Evolutionary conservation across 139 green algal genomes (phyloP), one percentile per base, ranked within the genome.

Genomic region (Klebsormidium nitens): DNA sequence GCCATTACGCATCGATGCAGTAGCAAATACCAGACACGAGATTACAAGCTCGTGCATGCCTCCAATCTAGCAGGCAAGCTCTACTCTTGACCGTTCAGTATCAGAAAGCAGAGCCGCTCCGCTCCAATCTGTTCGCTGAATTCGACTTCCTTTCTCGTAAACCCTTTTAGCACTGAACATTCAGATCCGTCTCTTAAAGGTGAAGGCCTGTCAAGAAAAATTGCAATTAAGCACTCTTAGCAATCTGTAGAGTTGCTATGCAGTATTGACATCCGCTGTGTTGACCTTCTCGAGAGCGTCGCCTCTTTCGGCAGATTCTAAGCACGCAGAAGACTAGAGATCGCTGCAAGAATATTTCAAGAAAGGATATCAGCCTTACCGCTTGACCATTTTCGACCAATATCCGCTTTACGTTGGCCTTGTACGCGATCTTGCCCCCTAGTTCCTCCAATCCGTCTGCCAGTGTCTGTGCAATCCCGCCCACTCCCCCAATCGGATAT

Each of bases 401-500:
- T 39, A 97, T 95, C 55, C 86, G 59, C 71, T 87, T 88, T 28
- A 95, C 91, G 59, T 95, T 95, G 34, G 89, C 87, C 66, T 90
- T 91, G 86, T 97, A 97, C 75, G 89, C 72, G 3, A 97, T 71
- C 14, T 72, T 52, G 0, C 89, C 82, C n/a, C 92, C 92, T 1
- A 64, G 59, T 79, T 95, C 88, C 26, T 38, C 42, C 49, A 91
- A 85, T 38, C 86, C 86, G 31, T 69, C 52, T 26, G 83, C 77
- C 62, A 83, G 79, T 36, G 82, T 60, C 63, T 92, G 84, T 0
- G 88, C 80, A 8, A 97, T 95, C 28, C 56, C 63, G 28, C 92
- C 92, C 65, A 97, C 90, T 0, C 92, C 92, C 2, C 93, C 91
- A 17, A 85, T n/a, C 60, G 64, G 92, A 78, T 97, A 97, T 85